Evolutionary conservation across 768 basidiomycete species (phyloP).

Genomic region (Russula abietina): DNA sequence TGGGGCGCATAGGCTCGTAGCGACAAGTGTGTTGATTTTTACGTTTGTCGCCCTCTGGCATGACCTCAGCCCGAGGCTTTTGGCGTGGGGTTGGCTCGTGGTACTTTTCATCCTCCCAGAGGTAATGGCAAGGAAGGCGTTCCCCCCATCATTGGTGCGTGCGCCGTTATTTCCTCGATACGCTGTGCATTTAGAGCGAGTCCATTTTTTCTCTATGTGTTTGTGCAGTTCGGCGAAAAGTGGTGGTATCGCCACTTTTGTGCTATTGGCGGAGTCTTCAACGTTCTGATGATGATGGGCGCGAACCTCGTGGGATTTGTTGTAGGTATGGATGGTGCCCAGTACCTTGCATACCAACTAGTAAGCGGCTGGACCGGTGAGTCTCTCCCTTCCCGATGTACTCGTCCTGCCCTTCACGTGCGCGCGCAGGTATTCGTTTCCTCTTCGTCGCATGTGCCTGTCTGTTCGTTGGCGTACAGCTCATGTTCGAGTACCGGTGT

Average conservation of each 20-base stretch:
- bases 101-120: constrained; percentile 89
- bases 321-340: constrained; percentile 74
- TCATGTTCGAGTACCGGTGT: constrained; percentile 96
- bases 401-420: too few relatives aligned
- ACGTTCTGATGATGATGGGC: constrained; percentile 81
- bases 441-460: constrained; percentile 51
- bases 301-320: constrained; percentile 97
- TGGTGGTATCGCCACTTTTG: constrained; percentile 85
- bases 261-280: constrained; percentile 75
- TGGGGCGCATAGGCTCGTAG: constrained; percentile 48
- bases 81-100: constrained; percentile 97
- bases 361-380: constrained; percentile 62
- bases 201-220: background rate
- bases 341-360: constrained; percentile 58
- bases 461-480: constrained; percentile 76
- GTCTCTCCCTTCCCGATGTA: background rate
- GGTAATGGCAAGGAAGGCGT: constrained; percentile 49
- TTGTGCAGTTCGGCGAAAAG: constrained; percentile 52
- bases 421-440: constrained; percentile 55
- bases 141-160: constrained; percentile 62
- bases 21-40: constrained; percentile 77
- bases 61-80: constrained; percentile 77
- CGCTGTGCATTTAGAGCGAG: background rate
- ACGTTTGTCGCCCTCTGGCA: constrained; percentile 99
- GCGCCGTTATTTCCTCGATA: background rate